Conservation (phyloP, 768 basidiomycete genomes). For the Mycena albidolilacea region DNA sequence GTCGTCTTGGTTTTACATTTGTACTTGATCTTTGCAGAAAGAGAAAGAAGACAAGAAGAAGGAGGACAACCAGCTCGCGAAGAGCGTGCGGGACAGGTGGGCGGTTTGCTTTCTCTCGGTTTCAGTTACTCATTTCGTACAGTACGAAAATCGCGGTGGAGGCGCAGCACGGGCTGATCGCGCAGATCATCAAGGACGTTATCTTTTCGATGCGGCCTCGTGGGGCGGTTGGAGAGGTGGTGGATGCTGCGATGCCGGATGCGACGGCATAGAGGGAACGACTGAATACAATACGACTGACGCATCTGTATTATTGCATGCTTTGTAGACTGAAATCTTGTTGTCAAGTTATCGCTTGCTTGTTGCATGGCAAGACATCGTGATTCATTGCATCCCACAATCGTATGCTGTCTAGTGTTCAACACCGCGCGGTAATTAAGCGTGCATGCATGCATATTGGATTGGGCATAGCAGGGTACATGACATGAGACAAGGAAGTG, state of each 20-base stretch:
- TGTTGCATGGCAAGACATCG: no score
- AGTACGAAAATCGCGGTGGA: conserved; percentile 93
- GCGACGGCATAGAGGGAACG: conserved; percentile 3
- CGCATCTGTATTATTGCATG: conserved; percentile 34
- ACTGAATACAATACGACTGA: conserved; percentile 8
- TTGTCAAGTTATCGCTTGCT: no score
- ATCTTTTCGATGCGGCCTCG: conserved; percentile 80
- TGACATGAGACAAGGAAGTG: conserved; percentile 28
- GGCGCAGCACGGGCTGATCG: conserved; percentile 93
- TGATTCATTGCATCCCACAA: no score
- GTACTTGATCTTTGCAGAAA: conserved; percentile 50
- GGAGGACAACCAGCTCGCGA: conserved; percentile 88
- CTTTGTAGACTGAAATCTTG: conserved; percentile 20
- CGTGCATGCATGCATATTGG: conserved; percentile 29
- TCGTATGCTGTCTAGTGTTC: no score
- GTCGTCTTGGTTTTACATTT: neutral
- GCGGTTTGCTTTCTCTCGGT: conserved; percentile 8
- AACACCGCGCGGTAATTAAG: neutral
- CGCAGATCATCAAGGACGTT: conserved; percentile 94
- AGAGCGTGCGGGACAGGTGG: conserved; percentile 93
- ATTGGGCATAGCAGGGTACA: conserved; percentile 34
- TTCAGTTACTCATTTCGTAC: neutral
- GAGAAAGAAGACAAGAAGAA: conserved; percentile 85
- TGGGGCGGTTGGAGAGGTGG: neutral
- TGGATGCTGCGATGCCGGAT: conserved; percentile 28